phyloP scores from a whole-genome alignment of 495 filamentous ascomycete genomes.

The Cercophora newfieldiana region DNA sequence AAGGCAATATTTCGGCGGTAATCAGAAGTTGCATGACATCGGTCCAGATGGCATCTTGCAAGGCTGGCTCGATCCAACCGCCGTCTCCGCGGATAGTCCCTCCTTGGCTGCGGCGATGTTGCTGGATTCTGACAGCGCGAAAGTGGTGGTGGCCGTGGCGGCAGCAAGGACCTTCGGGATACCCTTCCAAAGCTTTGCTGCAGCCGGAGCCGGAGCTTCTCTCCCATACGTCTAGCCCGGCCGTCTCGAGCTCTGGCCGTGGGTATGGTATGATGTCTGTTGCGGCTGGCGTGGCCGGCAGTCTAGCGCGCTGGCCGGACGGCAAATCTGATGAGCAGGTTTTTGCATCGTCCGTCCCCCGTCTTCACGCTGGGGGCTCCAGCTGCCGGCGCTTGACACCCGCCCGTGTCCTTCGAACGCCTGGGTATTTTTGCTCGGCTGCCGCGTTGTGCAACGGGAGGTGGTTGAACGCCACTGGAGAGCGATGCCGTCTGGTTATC shows the following conservation, averaged over 20 bases:
- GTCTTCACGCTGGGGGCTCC: neutral
- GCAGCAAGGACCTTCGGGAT: neutral
- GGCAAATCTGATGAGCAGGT: slow-evolving; percentile 19
- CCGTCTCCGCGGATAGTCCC: slow-evolving; percentile 8
- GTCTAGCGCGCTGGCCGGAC: slow-evolving; percentile 14
- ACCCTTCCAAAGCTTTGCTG: neutral
- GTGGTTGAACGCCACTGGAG: slow-evolving; percentile 6
- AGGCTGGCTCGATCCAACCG: neutral
- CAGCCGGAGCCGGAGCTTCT: neutral
- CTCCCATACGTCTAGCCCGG: neutral
- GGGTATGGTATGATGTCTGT: slow-evolving; percentile 3
- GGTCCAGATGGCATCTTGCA: slow-evolving; percentile 1
- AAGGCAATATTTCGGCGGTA: slow-evolving; percentile 15
- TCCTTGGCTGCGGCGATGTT: slow-evolving; percentile 12
- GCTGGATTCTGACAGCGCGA: slow-evolving; percentile 11
- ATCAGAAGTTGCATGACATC: neutral
- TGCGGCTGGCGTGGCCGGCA: neutral
- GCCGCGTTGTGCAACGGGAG: slow-evolving; percentile 16
- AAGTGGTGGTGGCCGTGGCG: neutral
- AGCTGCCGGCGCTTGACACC: slow-evolving; percentile 12
- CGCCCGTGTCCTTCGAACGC: slow-evolving; percentile 3
- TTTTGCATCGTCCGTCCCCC: slow-evolving; percentile 8
- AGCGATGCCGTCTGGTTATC: slow-evolving; percentile 25
- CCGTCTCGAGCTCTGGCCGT: neutral
- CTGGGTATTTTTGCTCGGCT: slow-evolving; percentile 18